Base-by-base conservation (phyloP, 768 basidiomycete species). In the Mrakia gelida region DNA sequence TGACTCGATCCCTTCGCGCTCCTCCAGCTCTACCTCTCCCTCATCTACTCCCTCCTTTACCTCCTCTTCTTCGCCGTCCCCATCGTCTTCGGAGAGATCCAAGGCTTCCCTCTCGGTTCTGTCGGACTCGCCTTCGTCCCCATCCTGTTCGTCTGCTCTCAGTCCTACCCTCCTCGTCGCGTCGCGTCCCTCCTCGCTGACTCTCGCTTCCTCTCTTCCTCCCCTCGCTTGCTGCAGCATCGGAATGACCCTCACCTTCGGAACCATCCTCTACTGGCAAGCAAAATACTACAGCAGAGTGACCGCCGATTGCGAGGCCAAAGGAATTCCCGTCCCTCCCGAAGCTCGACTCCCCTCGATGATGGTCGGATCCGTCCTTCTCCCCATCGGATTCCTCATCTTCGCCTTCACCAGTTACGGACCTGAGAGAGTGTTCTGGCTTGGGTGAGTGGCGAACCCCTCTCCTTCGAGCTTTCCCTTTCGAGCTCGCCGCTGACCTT, bases 101-200 rank as follows among this genome's bases (percentile, higher is more conserved):
- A 75, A 38, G 34, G 32, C 1, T 79, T 79, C 75, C 62, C 74
- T 23, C 38, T 79, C 21, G 78, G 78, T 10, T 71, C 75, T 6
- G 71, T 75, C 43, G 78, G 78, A 23, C 74, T 79, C 10, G 28
- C 78, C 11, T 79, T 79, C 73, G 56, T 79, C 21, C 74, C 78
- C 54, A 59, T 79, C 61, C 59, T 73, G 56, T 67, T 38, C 38
- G 38, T 38, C n/a, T 38, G 4, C 38, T 21, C 32, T 67, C 7
- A 8, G 32, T 11, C 65, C n/a, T 41, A 6, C 9, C 2, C 32
- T 23, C 32, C 34, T 7, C 28, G 0, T 38, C 65, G 38, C 38
- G 38, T 38, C 32, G 34, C 3, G 34, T 38, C n/a, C n/a, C 63
- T 61, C 30, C 49, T 21, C n/a, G 61, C 61, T 62, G 32, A 67